Percentiles rank a stretch among this genome's conserved stretches.
Conservation (phyloP, 805 yeast genomes). For the Myxozyma geophila region DNA sequence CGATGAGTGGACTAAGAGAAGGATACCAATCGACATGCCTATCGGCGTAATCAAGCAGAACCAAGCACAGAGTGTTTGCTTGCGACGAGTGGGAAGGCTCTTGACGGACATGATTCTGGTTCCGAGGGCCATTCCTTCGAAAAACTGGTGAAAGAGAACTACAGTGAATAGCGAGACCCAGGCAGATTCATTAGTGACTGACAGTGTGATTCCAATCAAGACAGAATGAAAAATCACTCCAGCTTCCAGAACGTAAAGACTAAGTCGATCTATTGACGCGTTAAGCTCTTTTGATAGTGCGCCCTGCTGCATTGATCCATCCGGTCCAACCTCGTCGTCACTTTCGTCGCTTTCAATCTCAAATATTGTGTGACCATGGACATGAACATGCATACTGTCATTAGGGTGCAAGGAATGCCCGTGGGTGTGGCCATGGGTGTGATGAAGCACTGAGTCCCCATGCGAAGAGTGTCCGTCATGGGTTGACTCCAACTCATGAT, state of each 20-base stretch:
- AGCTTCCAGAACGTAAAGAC: slow-evolving; percentile 57
- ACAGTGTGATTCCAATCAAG: slow-evolving; percentile 70
- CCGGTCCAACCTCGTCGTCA: not conserved
- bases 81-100: slow-evolving; percentile 39
- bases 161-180: slow-evolving; percentile 68
- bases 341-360: slow-evolving; percentile 17
- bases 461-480: too few relatives aligned
- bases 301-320: slow-evolving; percentile 11
- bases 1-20: slow-evolving; percentile 48
- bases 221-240: slow-evolving; percentile 78
- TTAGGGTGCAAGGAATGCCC: not conserved
- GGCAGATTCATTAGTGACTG: slow-evolving; percentile 69
- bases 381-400: slow-evolving; percentile 7
- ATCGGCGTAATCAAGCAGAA: slow-evolving; percentile 69
- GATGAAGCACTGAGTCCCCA: not conserved
- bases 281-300: slow-evolving; percentile 1
- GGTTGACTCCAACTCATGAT: not conserved
- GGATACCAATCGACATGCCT: slow-evolving; percentile 78
- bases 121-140: slow-evolving; percentile 86
- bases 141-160: slow-evolving; percentile 75
- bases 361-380: slow-evolving; percentile 16
- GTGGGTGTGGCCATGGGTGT: slow-evolving; percentile 8
- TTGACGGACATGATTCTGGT: slow-evolving; percentile 65
- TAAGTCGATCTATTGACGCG: slow-evolving; percentile 28
- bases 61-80: slow-evolving; percentile 46